Evolutionary conservation across 306 rosid species (phyloP).

Genomic region (Ammopiptanthus mongolicus): DNA sequence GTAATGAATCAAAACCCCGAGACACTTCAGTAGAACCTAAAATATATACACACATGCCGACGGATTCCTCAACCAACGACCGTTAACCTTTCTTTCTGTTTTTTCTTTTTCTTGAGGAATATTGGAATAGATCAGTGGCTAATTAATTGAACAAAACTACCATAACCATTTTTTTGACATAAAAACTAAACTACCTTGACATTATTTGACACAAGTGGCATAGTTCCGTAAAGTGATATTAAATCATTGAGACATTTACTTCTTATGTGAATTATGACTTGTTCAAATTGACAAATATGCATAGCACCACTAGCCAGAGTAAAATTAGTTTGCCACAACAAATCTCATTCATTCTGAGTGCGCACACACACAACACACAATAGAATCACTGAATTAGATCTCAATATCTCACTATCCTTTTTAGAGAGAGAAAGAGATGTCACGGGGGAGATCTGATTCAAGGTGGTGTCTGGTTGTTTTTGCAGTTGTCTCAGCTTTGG

Average conservation of each 20-base stretch:
- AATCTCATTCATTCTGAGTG: not conserved
- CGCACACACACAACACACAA: not conserved
- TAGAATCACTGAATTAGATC: constrained; percentile 36
- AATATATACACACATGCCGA: not conserved
- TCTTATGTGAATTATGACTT: constrained; percentile 21
- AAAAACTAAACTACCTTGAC: constrained; percentile 45
- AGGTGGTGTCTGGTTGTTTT: constrained; percentile 81
- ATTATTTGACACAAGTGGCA: constrained; percentile 43
- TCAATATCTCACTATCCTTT: constrained; percentile 21
- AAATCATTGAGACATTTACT: constrained; percentile 46
- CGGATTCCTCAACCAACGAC: not conserved
- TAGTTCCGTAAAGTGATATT: constrained; percentile 29
- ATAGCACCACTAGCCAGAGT: not conserved
- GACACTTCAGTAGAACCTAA: not conserved
- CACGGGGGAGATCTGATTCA: constrained; percentile 74
- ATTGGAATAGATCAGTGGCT: not conserved
- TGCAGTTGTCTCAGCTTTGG: constrained; percentile 77
- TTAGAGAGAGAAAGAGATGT: constrained; percentile 37
- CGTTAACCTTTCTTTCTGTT: not conserved
- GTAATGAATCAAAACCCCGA: not conserved
- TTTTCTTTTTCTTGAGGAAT: not conserved
- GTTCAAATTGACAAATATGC: not conserved
- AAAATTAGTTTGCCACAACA: not conserved
- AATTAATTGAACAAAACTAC: constrained; percentile 26
- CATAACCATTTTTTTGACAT: constrained; percentile 48